Evolutionary conservation across 192 early-diverging fungal species (phyloP), one percentile per base, ranked within the genome.

Genomic region (Gigaspora rosea): DNA sequence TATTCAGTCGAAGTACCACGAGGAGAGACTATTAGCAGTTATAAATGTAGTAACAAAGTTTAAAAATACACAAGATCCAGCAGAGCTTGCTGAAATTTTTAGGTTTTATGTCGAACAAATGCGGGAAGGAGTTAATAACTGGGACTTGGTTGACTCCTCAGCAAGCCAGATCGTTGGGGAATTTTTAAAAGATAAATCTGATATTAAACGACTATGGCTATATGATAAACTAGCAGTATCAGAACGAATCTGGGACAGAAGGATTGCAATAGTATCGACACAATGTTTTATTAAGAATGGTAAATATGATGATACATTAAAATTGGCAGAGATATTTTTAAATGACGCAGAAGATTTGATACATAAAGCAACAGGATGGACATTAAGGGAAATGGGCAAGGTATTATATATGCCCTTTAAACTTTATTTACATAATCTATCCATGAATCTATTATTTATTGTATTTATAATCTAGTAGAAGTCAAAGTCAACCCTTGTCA

Each of bases 281-380:
- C 59, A 50, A 20, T 46, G 49, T 48, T 75, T 75, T 36, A 63
- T 75, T 35, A 54, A 48, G 4, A 6, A 51, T 10, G 47, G 48
- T 16, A 6, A 75, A 63, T 75, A n/a, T 75, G 73, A 75, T 27
- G 73, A 75, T 22, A 75, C 73, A 15, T 6, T 63, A 33, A 63
- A 64, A 63, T 48, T 75, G 46, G 32, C 73, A 13, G 73, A 62
- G 35, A 75, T 64, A 3, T 63, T 63, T 49, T 33, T 75, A 16
- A 10, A 50, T 50, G 73, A 75, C 27, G 6, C 20, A 22, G 59
- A 75, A 32, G 73, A 75, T 33, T 32, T 75, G 47, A 50, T 75
- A 10, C 73, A 75, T 18, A 75, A 75, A 49, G 73, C 73, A 27
- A 75, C 73, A 5, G 73, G 73, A 33, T 75, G 73, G 73, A 63